Percentiles rank a stretch among this genome's conserved stretches.
phyloP scores from a whole-genome alignment of 768 basidiomycete genomes.

The Suillus luteus region DNA sequence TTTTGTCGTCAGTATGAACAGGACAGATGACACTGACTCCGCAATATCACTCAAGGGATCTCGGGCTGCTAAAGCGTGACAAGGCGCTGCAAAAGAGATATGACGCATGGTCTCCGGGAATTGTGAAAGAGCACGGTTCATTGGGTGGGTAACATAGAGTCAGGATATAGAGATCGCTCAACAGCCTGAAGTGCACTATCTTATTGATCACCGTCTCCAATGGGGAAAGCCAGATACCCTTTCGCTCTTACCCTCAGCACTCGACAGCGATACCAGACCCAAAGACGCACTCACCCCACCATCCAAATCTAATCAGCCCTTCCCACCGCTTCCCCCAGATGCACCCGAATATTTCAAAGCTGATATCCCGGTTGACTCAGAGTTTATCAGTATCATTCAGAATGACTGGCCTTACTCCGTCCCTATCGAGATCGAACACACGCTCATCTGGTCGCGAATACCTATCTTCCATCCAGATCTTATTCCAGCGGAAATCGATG shows the following conservation, averaged over 20 bases:
- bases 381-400: conserved; percentile 67
- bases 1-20: conserved; percentile 2
- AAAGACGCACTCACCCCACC: not conserved
- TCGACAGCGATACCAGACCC: conserved; percentile 36
- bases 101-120: conserved; percentile 53
- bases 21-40: not conserved
- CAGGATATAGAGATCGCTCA: conserved; percentile 5
- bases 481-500: conserved; percentile 49
- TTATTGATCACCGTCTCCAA: conserved; percentile 66
- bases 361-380: conserved; percentile 49
- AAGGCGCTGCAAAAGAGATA: conserved; percentile 69
- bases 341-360: conserved; percentile 65
- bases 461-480: conserved; percentile 68
- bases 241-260: conserved; percentile 56
- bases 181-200: conserved; percentile 58
- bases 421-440: conserved; percentile 72
- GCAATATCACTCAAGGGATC: conserved; percentile 51
- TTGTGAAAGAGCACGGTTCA: conserved; percentile 64
- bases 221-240: conserved; percentile 75
- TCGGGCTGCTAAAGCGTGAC: conserved; percentile 79
- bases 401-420: conserved; percentile 95
- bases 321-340: conserved; percentile 36
- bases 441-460: conserved; percentile 74
- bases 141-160: conserved; percentile 48
- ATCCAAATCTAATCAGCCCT: conserved; percentile 4